Percentiles rank a stretch among this genome's conserved stretches.
Evolutionary conservation across 352 stramenopile species (phyloP).

Genomic region (Phytophthora citricola): DNA sequence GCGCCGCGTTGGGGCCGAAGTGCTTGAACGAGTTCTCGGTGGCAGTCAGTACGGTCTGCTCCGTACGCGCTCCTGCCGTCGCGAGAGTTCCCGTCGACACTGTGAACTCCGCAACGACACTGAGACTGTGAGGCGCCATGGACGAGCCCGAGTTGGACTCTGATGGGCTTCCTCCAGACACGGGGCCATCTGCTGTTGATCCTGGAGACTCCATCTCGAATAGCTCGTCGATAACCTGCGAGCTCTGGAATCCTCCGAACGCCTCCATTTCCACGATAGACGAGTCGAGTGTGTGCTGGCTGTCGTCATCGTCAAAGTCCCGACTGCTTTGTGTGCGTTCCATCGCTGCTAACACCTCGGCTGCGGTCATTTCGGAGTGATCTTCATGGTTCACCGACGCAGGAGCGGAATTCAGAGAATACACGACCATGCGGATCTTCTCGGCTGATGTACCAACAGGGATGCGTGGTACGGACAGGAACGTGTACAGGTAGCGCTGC

Average conservation of each 20-base stretch:
- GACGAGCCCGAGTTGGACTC: constrained; percentile 42
- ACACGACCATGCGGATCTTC: constrained; percentile 81
- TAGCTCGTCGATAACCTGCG: constrained; percentile 77
- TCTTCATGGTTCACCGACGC: constrained; percentile 52
- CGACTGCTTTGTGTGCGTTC: constrained; percentile 59
- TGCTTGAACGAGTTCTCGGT: constrained; percentile 83
- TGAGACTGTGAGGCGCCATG: constrained; percentile 37
- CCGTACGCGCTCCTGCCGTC: constrained; percentile 64
- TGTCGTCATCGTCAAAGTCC: constrained; percentile 44
- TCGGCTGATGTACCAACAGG: constrained; percentile 62
- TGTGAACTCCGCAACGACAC: constrained; percentile 81
- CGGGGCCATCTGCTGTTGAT: constrained; percentile 44
- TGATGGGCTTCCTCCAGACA: constrained; percentile 23
- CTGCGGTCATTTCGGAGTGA: constrained; percentile 82
- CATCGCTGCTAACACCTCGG: constrained; percentile 73
- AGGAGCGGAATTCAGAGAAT: constrained; percentile 52
- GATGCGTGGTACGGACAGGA: constrained; percentile 84
- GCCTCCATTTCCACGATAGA: constrained; percentile 55
- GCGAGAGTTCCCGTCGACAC: constrained; percentile 73
- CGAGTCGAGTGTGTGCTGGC: constrained; percentile 56
- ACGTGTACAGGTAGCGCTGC: constrained; percentile 77
- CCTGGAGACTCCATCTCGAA: constrained; percentile 82
- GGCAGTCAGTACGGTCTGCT: constrained; percentile 66
- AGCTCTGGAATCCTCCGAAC: constrained; percentile 41
- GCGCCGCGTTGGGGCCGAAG: constrained; percentile 54